Evolutionary conservation across 257 asterid genomes (phyloP), one percentile per base, ranked within the genome.

Genomic region (Solanum dulcamara): DNA sequence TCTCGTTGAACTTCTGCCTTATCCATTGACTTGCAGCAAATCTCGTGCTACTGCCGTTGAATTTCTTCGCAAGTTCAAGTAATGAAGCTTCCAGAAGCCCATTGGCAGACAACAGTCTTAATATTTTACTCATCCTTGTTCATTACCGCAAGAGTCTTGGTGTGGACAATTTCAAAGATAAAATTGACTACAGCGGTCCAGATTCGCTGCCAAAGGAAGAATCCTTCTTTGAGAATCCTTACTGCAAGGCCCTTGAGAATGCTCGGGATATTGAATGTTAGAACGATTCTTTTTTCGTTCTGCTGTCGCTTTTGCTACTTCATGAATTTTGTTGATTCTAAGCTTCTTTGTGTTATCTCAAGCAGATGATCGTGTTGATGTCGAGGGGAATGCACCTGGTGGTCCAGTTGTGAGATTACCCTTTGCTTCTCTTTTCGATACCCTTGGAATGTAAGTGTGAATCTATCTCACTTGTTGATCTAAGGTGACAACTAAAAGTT

Each of bases 341-440:
- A 83, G 64, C 44, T 84, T 24, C 14, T 84, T 55, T 84, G 62
- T 84, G 83, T 86, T 80, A 86, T 91, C 85, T 90, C 86, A 68
- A 46, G 90, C 96, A 97, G 99, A 95, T 92, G 97, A 95, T 91
- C 94, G 97, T 35, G 75, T 74, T 24, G 99, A 97, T 86, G 87
- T 92, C 81, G 98, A 97, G 90, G 98, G 96, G 83, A 92, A 95
- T 88, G 94, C 90, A 44, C 92, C 86, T 51, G 84, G 81, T 91
- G 96, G 93, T 82, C 91, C 93, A 28, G 92, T 92, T 81, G 91
- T 91, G 86, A 95, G 97, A 87, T 83, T 97, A 79, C 96, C 99
- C 83, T 97, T 97, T 87, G 97, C 99, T 57, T 93, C 98, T 88
- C 94, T 97, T n/a, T 94, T 92, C 87, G 99, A 95, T 91, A 91